These are phyloP conservation scores for Phytopythium delawarense DNA, from an alignment of 352 stramenopile genomes.

Conservation along the genomic window DNA sequence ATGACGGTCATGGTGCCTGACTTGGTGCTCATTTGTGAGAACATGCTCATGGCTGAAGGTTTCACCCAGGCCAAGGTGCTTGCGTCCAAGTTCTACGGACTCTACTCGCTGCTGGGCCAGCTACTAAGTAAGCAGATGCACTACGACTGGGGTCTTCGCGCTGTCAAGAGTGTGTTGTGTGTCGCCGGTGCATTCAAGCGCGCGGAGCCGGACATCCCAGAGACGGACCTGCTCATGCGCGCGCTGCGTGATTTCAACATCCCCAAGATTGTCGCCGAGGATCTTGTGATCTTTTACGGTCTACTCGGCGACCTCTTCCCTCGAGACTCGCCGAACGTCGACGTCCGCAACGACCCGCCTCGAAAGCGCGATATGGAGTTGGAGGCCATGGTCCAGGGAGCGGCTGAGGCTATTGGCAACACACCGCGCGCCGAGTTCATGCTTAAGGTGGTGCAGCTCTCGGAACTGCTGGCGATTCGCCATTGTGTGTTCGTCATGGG, in stretches of 20 bases:
- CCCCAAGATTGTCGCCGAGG: constrained; percentile 94
- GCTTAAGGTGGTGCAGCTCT: constrained; percentile 94
- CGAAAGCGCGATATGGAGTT: constrained; percentile 91
- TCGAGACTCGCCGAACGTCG: constrained; percentile 75
- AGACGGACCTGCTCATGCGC: constrained; percentile 94
- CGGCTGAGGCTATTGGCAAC: constrained; percentile 76
- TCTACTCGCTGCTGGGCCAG: constrained; percentile 93
- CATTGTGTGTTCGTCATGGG: constrained; percentile 98
- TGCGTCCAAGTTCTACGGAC: constrained; percentile 94
- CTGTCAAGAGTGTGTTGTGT: constrained; percentile 94
- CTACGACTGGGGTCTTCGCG: constrained; percentile 95
- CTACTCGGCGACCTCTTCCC: constrained; percentile 95
- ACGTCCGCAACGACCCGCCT: constrained; percentile 88
- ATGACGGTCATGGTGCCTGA: constrained; percentile 97
- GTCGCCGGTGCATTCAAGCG: constrained; percentile 94
- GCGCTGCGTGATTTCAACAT: constrained; percentile 97
- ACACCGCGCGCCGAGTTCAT: constrained; percentile 82
- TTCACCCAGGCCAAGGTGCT: constrained; percentile 94
- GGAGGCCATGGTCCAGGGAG: constrained; percentile 86
- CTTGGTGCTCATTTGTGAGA: constrained; percentile 95
- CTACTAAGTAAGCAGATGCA: constrained; percentile 94
- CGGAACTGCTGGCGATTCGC: constrained; percentile 93
- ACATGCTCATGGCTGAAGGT: constrained; percentile 96
- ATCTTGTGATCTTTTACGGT: constrained; percentile 95
- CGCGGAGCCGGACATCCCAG: constrained; percentile 89